Conservation (phyloP, 345 rosid species). For the Heritiera littoralis region DNA sequence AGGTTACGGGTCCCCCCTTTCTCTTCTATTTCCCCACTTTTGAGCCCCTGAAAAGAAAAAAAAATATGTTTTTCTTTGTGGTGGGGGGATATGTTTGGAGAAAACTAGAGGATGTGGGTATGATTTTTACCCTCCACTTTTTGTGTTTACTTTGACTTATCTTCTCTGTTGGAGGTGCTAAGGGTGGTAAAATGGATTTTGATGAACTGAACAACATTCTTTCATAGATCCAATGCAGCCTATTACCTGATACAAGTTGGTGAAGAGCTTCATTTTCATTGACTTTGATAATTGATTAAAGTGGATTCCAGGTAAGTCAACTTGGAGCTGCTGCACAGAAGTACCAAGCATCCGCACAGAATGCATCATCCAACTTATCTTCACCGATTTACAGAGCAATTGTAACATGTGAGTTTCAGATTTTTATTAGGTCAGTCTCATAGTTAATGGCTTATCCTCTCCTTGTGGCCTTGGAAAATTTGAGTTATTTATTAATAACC, state of each 20-base stretch:
- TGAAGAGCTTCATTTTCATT: slow-evolving; percentile 3
- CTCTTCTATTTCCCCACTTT: not conserved
- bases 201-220: slow-evolving; percentile 6
- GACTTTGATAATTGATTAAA: slow-evolving; percentile 1
- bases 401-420: slow-evolving; percentile 56
- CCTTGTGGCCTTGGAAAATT: not conserved
- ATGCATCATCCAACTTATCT: slow-evolving; percentile 52
- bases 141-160: not conserved
- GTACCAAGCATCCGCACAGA: slow-evolving; percentile 63
- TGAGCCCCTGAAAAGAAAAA: too few species aligned
- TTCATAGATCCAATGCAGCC: slow-evolving; percentile 3
- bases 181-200: not conserved
- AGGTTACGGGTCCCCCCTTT: not conserved
- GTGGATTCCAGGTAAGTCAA: slow-evolving; percentile 50
- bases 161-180: not conserved
- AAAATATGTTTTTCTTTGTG: not conserved
- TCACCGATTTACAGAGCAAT: slow-evolving; percentile 53
- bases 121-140: too few species aligned
- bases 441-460: not conserved
- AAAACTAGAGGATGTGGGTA: not conserved
- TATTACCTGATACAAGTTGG: not conserved
- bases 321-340: slow-evolving; percentile 65
- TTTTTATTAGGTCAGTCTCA: not conserved
- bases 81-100: too few species aligned
- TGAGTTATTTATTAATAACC: not conserved